Conservation (phyloP, 2,329 filamentous ascomycete species). For the Cytospora piceicola region DNA sequence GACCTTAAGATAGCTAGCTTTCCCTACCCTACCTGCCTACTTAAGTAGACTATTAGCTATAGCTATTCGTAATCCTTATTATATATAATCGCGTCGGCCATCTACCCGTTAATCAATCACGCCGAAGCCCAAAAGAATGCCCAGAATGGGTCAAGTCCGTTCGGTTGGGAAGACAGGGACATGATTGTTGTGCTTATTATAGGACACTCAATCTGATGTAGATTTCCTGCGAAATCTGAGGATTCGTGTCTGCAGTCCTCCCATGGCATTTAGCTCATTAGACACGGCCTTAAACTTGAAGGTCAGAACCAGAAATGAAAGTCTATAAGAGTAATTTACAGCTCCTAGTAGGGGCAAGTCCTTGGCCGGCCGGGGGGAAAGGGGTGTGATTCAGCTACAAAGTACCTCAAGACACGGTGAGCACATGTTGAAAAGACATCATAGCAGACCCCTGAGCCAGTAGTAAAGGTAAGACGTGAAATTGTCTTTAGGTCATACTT, state of each 20-base stretch:
- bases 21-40: no score
- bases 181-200: not conserved
- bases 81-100: no score
- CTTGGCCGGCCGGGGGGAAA: not conserved
- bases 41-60: no score
- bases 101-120: no score
- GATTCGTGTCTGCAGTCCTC: not conserved
- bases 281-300: slow-evolving; percentile 7
- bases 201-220: slow-evolving; percentile 4
- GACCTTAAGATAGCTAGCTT: no score
- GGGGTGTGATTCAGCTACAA: not conserved
- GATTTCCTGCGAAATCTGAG: not conserved
- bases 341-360: slow-evolving; percentile 2
- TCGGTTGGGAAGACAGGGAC: no score
- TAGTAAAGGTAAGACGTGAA: not conserved
- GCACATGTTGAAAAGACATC: not conserved
- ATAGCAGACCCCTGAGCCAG: slow-evolving; percentile 3
- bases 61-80: no score
- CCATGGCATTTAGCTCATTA: not conserved
- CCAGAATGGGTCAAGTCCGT: not conserved
- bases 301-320: not conserved
- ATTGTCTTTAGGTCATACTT: not conserved
- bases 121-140: not conserved
- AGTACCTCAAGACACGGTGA: not conserved
- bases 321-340: not conserved